A percentile compares a stretch with the other conserved stretches of the same genome.
These are phyloP conservation scores for Aciculosporium take DNA, from an alignment of 2,329 filamentous ascomycete genomes.

Conservation along the genomic window DNA sequence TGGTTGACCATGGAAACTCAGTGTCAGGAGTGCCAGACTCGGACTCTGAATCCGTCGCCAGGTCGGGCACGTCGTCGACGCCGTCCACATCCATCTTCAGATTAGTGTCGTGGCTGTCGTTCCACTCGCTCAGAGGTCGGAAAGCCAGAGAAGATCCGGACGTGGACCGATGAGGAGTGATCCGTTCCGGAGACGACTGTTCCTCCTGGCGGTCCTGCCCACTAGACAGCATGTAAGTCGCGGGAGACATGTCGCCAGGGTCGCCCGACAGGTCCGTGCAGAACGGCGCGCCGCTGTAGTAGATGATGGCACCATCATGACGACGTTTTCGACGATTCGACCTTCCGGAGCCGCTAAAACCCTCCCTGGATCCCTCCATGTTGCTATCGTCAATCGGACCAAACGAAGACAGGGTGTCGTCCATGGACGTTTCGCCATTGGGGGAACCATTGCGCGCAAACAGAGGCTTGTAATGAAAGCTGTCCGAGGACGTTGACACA, in stretches of 20 bases:
- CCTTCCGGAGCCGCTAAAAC: slow-evolving; percentile 31
- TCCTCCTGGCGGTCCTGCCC: slow-evolving; percentile 20
- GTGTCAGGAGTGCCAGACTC: slow-evolving; percentile 26
- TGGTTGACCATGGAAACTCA: slow-evolving; percentile 32
- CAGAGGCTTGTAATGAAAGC: slow-evolving; percentile 50
- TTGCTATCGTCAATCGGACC: slow-evolving; percentile 34
- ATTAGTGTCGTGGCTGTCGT: slow-evolving; percentile 7
- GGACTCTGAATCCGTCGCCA: slow-evolving; percentile 21
- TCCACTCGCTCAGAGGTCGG: slow-evolving; percentile 33
- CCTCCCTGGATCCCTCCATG: slow-evolving; percentile 31
- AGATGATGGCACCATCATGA: slow-evolving; percentile 64
- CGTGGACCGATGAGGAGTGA: slow-evolving; percentile 22
- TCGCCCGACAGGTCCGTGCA: slow-evolving; percentile 69
- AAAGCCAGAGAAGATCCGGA: slow-evolving; percentile 38
- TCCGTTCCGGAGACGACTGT: slow-evolving; percentile 10
- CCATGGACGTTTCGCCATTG: slow-evolving; percentile 31
- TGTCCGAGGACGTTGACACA: slow-evolving; percentile 25
- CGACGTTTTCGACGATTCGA: slow-evolving; percentile 37
- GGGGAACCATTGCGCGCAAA: slow-evolving; percentile 38
- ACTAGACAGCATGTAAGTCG: slow-evolving; percentile 34
- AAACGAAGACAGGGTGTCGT: slow-evolving; percentile 36
- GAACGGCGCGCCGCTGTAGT: slow-evolving; percentile 67
- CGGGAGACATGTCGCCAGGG: slow-evolving; percentile 31
- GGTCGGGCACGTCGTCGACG: slow-evolving; percentile 13
- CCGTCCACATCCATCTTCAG: slow-evolving; percentile 17